Conservation (phyloP, 441 rosid species). For the Brassica balearica region DNA sequence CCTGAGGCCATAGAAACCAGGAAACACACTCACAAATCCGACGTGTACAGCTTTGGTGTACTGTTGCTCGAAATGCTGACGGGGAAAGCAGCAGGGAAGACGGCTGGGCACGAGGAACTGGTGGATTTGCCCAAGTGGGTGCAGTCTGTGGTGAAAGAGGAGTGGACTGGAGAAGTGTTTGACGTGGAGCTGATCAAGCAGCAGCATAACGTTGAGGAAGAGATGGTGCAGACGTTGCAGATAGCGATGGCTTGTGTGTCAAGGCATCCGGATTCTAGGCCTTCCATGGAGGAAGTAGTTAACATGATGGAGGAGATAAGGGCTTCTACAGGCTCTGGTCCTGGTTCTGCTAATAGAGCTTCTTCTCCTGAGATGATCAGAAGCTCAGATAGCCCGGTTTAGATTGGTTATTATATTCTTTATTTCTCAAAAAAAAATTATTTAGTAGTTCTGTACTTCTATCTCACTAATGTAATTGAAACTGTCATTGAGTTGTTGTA, state of each 20-base stretch:
- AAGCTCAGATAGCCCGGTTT: conserved; percentile 42
- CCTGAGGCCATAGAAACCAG: conserved; percentile 70
- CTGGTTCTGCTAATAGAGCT: conserved; percentile 42
- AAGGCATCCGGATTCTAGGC: conserved; percentile 62
- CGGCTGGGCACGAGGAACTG: conserved; percentile 56
- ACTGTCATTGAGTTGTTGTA: neutral
- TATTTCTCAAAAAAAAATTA: neutral
- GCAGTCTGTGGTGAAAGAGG: conserved; percentile 78
- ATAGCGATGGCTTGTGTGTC: conserved; percentile 78
- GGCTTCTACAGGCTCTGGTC: conserved; percentile 41
- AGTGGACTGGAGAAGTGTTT: conserved; percentile 86
- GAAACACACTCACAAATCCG: conserved; percentile 61
- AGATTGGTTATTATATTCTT: conserved; percentile 17
- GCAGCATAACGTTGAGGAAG: conserved; percentile 62
- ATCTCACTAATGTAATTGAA: conserved; percentile 32
- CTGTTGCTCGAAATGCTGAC: conserved; percentile 73
- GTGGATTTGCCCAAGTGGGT: conserved; percentile 84
- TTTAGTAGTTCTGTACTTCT: conserved; percentile 12
- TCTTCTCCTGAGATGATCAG: conserved; percentile 55
- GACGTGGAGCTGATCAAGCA: conserved; percentile 70
- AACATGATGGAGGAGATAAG: conserved; percentile 69
- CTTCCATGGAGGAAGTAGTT: conserved; percentile 66
- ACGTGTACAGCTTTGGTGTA: conserved; percentile 75
- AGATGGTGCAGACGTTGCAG: conserved; percentile 82
- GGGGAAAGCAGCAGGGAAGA: conserved; percentile 68